Percentiles rank a stretch among this genome's conserved stretches.
Conservation (phyloP, 257 asterid genomes). For the Solanum lignicaule region DNA sequence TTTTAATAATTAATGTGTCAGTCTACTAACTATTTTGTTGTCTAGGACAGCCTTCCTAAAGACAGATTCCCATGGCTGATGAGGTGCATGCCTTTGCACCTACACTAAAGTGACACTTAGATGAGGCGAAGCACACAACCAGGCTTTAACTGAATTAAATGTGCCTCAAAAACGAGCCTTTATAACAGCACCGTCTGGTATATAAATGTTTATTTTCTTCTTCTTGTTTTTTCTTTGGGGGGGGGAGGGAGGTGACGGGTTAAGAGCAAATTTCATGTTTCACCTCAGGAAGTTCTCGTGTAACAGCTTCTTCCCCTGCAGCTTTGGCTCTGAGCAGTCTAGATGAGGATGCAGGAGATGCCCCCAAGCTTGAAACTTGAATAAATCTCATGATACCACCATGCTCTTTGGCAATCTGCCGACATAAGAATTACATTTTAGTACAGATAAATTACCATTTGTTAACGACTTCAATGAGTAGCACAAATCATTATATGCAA, state of each 20-base stretch:
- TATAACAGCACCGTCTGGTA: neutral
- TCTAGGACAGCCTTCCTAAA: neutral
- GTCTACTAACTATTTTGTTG: neutral
- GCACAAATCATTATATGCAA: neutral
- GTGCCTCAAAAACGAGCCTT: neutral
- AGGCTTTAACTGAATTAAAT: neutral
- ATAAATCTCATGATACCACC: conserved; percentile 92
- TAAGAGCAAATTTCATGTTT: neutral
- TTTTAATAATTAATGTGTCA: neutral
- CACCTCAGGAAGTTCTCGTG: conserved; percentile 73
- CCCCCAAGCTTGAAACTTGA: conserved; percentile 89
- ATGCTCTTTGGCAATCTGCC: conserved; percentile 90
- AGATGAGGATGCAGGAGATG: conserved; percentile 70
- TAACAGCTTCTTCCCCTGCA: conserved; percentile 82
- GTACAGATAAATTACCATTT: neutral
- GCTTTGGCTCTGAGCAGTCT: conserved; percentile 84
- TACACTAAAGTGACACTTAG: neutral
- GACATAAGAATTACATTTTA: neutral
- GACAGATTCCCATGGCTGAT: neutral
- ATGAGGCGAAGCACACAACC: neutral
- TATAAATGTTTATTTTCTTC: neutral
- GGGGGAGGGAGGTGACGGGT: neutral
- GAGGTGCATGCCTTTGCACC: neutral
- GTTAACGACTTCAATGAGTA: neutral
- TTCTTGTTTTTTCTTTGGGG: too few relatives aligned